Evolutionary conservation across 148 eudicot species (phyloP), one percentile per base, ranked within the genome.

Genomic region (Rhododendron williamsianum): DNA sequence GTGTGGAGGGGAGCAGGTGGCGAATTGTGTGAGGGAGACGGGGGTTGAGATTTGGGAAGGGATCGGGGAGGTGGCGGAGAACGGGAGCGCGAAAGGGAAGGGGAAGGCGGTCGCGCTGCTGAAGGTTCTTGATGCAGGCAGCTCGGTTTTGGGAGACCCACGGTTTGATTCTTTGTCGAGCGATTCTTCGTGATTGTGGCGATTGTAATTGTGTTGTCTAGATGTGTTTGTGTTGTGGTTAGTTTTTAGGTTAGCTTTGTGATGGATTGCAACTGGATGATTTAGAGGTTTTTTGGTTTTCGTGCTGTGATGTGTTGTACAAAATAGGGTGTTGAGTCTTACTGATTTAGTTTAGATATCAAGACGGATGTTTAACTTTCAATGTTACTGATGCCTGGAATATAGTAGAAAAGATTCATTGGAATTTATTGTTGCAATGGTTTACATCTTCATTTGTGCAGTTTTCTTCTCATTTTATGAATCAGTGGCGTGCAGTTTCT

Each of bases 11-110:
- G 92, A 89, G 25, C 87, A 35, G 84, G 91, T 92, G 30, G 89
- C 82, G 76, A 90, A 88, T 15, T 89, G 82, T 72, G 89, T 95
- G 21, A 85, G 89, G 33, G 91, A 88, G 9, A 41, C 85, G 11
- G 93, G 87, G 10, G 49, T 84, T 4, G 90, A 89, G 84, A 90
- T 90, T 36, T 82, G 88, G 35, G 93, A 90, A 41, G 98, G 98
- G 63, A 92, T 97, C 73, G 86, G 76, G 4, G 95, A 92, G 74
- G 91, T 97, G 46, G 92, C 78, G 12, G 86, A 88, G 79, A 88
- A 89, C 83, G 99, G 99, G 65, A 94, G 89, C 79, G 88, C 87
- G 15, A 97, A 93, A 76, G 98, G 98, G 84, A 93, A 89, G 90
- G 71, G 58, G 41, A 94, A 93, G 86, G 99, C 98, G 2, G 54